Base-by-base conservation (phyloP, 768 basidiomycete species). In the Coprinellus aureogranulatus region DNA sequence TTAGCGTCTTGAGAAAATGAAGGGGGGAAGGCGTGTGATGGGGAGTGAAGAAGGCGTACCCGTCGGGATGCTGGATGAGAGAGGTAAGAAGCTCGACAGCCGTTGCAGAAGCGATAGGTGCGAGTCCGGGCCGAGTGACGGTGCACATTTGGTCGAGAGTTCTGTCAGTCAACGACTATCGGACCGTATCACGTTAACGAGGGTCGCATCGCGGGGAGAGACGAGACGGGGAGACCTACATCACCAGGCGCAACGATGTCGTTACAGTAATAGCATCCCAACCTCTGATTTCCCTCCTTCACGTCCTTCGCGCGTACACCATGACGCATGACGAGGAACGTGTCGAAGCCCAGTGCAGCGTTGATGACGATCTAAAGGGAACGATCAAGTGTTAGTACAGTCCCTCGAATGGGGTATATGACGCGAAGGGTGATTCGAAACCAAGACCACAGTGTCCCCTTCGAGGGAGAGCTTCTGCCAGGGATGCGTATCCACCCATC, bases 131-230 rank as follows among this genome's bases (percentile, higher is more conserved):
- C 22, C 97, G 79, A 0, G 96, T 98, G 28, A 99, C 97, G 0
- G 97, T 98, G 68, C 97, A 99, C 96, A 98, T 98, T 70, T 98
- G 96, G 70, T 98, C 97, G 14, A 98, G 82, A 3, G 95, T 96
- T 41, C 94, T 82, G 68, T 98, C 96, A 0, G 90, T 89, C 81
- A 80, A 69, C 10, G 77, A 79, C 77, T 77, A 65, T 61, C n/a
- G n/a, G n/a, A n/a, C n/a, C n/a, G n/a, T n/a, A n/a, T n/a, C n/a
- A n/a, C n/a, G n/a, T n/a, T n/a, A n/a, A n/a, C n/a, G n/a, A n/a
- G n/a, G n/a, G n/a, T n/a, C n/a, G n/a, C n/a, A n/a, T n/a, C n/a
- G n/a, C n/a, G n/a, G n/a, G n/a, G n/a, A n/a, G 39, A 18, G 41
- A 51, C 14, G 28, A 26, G 53, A 57, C 57, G 46, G 47, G 39